Base-by-base conservation (phyloP, 495 filamentous ascomycete genomes). In the Gamarada debralockiae region DNA sequence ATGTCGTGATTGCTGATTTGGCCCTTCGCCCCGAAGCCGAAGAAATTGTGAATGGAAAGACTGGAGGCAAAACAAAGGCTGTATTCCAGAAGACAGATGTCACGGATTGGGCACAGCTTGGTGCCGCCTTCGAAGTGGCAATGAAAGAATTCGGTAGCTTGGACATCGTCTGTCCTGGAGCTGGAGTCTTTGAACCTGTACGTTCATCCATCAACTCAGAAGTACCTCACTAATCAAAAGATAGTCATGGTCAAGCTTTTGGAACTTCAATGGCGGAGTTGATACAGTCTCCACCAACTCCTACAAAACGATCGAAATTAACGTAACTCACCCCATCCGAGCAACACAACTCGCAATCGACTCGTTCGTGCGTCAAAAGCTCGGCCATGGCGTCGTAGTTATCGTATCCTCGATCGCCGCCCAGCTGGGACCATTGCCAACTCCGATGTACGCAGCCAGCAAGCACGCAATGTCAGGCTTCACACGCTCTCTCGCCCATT, bases 261-360 rank as follows among this genome's bases (percentile, higher is more conserved):
- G 61, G 61, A n/a, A 36, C 25, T 51, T 50, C 10, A 44, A 53
- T 3, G 57, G 56, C 2, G 17, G 34, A 1, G 40, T 70, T 0
- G 83, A 85, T 59, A 27, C 66, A 2, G 21, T 40, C 2, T 54
- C 65, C 22, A 59, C 71, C 1, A 72, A 73, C 43, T 68, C 72
- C 50, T 87, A 86, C 62, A 74, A 75, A 20, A 44, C 70, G 55
- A 31, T 88, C 31, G 83, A 86, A 58, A 85, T 88, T 70, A 86
- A 85, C 64, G 38, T 88, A 54, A 84, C 79, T 3, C 84, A 88
- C 62, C 84, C 84, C 0, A 85, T 87, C 62, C 82, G 84, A 46
- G 71, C 72, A 9, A 84, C 82, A 5, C 84, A 88, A 52, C 70
- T 86, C 12, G 83, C 84, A 7, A 80, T 87, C 42, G 67, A 78